Conservation (phyloP, 345 rosid genomes). For the Anacardium occidentale region DNA sequence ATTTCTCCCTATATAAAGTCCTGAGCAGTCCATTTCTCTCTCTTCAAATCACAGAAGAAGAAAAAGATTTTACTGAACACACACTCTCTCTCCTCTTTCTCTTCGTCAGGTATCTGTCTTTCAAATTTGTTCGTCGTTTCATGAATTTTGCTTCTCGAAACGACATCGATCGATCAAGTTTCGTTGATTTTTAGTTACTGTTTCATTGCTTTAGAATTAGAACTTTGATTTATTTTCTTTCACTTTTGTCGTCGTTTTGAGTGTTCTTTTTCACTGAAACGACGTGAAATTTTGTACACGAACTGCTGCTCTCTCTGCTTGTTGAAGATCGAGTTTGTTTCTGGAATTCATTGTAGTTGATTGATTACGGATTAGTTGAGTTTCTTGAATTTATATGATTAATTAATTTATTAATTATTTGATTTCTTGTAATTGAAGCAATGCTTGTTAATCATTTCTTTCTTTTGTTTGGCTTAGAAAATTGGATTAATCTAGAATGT, state of each 20-base stretch:
- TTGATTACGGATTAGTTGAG: slow-evolving; percentile 9
- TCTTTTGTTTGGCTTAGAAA: neutral
- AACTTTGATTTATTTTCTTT: too few relatives aligned
- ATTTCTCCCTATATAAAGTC: slow-evolving; percentile 17
- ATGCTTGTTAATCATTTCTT: neutral
- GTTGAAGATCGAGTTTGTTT: slow-evolving; percentile 7
- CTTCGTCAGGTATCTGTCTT: neutral
- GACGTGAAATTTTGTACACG: neutral
- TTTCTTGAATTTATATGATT: neutral
- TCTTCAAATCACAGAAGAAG: neutral
- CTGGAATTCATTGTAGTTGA: slow-evolving; percentile 10
- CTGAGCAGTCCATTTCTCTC: slow-evolving; percentile 15
- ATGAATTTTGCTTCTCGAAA: neutral
- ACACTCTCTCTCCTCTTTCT: slow-evolving; percentile 4
- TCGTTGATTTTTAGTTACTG: too few relatives aligned
- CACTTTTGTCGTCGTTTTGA: neutral
- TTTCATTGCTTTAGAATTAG: too few relatives aligned
- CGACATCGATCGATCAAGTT: neutral
- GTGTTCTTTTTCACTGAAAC: neutral
- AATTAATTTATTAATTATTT: neutral
- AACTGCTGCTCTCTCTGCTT: neutral
- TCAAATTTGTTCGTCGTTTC: neutral
- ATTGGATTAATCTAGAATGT: neutral
- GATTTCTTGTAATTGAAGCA: slow-evolving; percentile 8
- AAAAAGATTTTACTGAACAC: neutral